Base-by-base conservation (phyloP, 176 grass and related monocot genomes). In the Oryza glaberrima region DNA sequence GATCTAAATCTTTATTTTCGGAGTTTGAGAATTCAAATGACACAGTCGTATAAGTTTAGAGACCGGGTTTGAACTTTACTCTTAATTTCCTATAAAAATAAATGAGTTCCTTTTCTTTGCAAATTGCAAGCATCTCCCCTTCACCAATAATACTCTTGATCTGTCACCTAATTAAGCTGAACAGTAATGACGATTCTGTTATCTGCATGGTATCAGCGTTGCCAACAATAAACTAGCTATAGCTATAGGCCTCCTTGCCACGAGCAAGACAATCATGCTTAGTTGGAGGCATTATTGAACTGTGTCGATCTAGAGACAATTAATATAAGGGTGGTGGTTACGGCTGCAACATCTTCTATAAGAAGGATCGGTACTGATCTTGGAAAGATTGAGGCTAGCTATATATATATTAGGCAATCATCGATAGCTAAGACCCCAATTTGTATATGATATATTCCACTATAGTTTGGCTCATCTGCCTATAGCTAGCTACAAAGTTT, bases 251-350 rank as follows among this genome's bases (percentile, higher is more conserved):
- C 71, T 26, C 44, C 38, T 66, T 83, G 72, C n/a, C 82, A 76
- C 38, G 25, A 75, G 60, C 44, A 38, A 46, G 46, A 36, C 67
- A 78, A 41, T 85, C 67, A 85, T 86, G 79, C 58, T 48, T 82
- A 74, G 25, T 60, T 86, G 58, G 49, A 83, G 38, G 68, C 79
- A 69, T 69, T 52, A 77, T 69, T 22, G 22, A 56, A 69, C 82
- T 61, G 54, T 60, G 56, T 61, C 56, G 56, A 61, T 61, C 56
- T 61, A 22, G 56, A 61, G 6, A 9, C 8, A 51, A 52, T 76
- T 67, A 36, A 25, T 1, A 36, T 65, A 83, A 82, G 75, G 40
- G 75, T 70, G 75, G 80, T 77, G 61, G 75, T 90, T 87, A 83
- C 65, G 80, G 69, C 69, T 35, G 80, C 70, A 73, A 75, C 80